These are phyloP conservation scores for Trypanosoma mega DNA, from an alignment of 208 protist species.

Conservation along the genomic window DNA sequence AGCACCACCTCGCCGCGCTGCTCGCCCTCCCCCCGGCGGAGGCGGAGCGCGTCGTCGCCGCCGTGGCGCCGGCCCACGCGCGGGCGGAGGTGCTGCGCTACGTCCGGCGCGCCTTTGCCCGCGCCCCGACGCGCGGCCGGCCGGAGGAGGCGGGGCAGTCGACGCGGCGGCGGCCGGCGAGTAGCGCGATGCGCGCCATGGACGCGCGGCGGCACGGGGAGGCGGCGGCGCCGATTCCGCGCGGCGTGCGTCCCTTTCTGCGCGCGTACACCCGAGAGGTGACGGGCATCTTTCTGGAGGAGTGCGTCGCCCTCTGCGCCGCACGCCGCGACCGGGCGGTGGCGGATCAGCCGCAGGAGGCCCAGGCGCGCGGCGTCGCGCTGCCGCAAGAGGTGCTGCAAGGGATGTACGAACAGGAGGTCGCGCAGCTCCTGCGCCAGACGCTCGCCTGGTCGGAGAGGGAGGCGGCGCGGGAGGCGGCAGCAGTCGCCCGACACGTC, in stretches of 20 bases:
- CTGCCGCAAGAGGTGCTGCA: slow-evolving; percentile 39
- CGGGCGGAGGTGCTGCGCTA: slow-evolving; percentile 39
- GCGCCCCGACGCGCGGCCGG: too few relatives aligned
- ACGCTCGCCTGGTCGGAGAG: slow-evolving; percentile 51
- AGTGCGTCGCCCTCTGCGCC: slow-evolving; percentile 33
- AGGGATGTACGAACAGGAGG: slow-evolving; percentile 36
- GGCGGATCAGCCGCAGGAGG: slow-evolving; percentile 38
- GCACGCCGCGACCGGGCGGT: slow-evolving; percentile 34
- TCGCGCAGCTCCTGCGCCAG: slow-evolving; percentile 45
- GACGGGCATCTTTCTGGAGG: slow-evolving; percentile 53
- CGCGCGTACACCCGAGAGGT: slow-evolving; percentile 39
- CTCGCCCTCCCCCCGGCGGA: slow-evolving; percentile 34
- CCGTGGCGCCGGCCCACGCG: slow-evolving; percentile 22
- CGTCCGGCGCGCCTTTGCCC: slow-evolving; percentile 32
- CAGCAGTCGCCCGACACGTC: slow-evolving; percentile 31
- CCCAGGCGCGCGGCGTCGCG: slow-evolving; percentile 26
- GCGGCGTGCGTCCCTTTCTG: slow-evolving; percentile 29
- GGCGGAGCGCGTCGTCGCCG: slow-evolving; percentile 42
- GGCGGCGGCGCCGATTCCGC: neutral
- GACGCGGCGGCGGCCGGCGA: slow-evolving; percentile 4
- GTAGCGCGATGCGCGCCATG: slow-evolving; percentile 6
- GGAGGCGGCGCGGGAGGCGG: slow-evolving; percentile 29
- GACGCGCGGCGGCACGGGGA: slow-evolving; percentile 1
- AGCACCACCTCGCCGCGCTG: slow-evolving; percentile 42
- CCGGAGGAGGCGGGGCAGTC: too few relatives aligned